Base-by-base conservation (phyloP, 164 flowering plant species). In the Macadamia tetraphylla region DNA sequence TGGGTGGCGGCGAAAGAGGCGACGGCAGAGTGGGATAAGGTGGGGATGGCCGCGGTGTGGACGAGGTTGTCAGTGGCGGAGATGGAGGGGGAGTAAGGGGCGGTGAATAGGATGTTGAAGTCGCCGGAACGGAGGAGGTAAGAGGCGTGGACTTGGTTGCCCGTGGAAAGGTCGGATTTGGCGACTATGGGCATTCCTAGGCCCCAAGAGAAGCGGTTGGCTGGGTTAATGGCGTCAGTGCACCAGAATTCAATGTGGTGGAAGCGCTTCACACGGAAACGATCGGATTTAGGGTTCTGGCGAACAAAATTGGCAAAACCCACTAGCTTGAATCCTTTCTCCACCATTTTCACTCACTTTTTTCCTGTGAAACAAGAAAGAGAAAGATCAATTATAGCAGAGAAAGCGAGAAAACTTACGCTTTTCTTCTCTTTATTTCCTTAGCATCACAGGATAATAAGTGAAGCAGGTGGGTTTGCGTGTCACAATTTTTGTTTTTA, bases 171-270 rank as follows among this genome's bases (percentile, higher is more conserved):
- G 67, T 88, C 97, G 30, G 97, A 91, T 63, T 83, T 88, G 63
- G 87, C 88, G 32, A 78, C 76, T 13, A 89, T 60, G 1, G 88
- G 87, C 87, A 89, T 81, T 63, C 97, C 97, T 60, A 91, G 87
- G 0, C 90, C 95, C 88, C 87, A 84, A 1, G 93, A 88, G 81
- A 92, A 92, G 12, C 97, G 86, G 4, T 80, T 78, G 35, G 89
- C 71, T 7, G 73, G 10, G 76, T 88, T 91, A 71, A 86, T 85
- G 46, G 97, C 97, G 71, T 91, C 93, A 69, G 80, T 64, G 74
- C 84, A 84, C 89, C 89, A 91, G 79, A 91, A 90, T 76, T 92
- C 97, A 46, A 92, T 60, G 72, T 92, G 97, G 85, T 92, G 94
- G 91, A 88, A 92, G 2, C 86, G 78, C 29, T 70, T 76, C 30